These are phyloP conservation scores for Podila epicladia DNA, from an alignment of 192 early-diverging fungal species.

Conservation along the genomic window DNA sequence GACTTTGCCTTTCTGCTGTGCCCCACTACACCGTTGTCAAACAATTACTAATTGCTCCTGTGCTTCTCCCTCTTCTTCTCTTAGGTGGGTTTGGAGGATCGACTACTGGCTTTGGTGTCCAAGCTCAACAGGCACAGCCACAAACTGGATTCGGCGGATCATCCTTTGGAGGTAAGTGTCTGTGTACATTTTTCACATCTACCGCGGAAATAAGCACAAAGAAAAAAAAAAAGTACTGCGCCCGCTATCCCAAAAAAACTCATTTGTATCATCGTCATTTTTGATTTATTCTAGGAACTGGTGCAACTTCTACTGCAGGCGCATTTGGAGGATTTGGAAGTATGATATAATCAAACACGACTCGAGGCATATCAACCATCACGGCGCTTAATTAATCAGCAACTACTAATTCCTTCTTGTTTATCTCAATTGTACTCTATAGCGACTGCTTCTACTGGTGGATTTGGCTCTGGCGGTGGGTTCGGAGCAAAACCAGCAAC, in stretches of 20 bases:
- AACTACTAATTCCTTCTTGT: neutral
- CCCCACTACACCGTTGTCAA: neutral
- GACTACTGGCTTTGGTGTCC: constrained; percentile 35
- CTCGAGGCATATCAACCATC: neutral
- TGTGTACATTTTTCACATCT: neutral
- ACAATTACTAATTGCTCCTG: neutral
- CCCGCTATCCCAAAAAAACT: neutral
- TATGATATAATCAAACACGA: neutral
- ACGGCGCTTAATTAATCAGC: too few species aligned
- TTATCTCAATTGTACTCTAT: neutral
- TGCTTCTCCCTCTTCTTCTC: neutral
- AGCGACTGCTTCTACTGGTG: constrained; percentile 23
- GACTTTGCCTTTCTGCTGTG: neutral
- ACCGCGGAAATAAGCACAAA: neutral
- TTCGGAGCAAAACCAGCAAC: constrained; percentile 44
- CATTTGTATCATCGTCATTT: too few species aligned
- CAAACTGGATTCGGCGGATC: constrained; percentile 39
- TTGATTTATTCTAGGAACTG: neutral
- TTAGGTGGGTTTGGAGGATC: constrained; percentile 47
- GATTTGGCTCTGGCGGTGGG: constrained; percentile 39
- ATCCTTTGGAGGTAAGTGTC: constrained; percentile 36
- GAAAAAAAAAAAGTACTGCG: neutral
- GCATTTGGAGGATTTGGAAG: constrained; percentile 50
- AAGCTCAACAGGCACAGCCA: constrained; percentile 36
- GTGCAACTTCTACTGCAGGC: constrained; percentile 9